Base-by-base conservation (phyloP, 208 protist genomes). In the Trypanosoma lewisi region DNA sequence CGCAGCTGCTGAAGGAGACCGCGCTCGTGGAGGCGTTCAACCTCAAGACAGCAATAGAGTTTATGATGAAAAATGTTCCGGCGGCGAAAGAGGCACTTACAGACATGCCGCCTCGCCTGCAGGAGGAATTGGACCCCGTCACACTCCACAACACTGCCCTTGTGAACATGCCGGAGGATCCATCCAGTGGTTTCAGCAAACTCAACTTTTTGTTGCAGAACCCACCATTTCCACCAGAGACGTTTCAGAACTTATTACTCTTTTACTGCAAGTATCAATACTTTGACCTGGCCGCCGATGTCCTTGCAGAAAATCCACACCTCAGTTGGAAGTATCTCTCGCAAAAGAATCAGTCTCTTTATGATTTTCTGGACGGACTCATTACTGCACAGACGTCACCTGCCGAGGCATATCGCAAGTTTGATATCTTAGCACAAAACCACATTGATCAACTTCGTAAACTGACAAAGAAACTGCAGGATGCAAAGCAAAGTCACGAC, bases 111-210 rank as follows among this genome's bases (percentile, higher is more conserved):
- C 97, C 96, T 12, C 89, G 97, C 55, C 54, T 70, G 9, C 95
- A 99, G 53, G 91, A 97, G 63, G 97, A 99, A 77, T 83, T 98
- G 2, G 97, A 99, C 77, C 93, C 97, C 16, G 97, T 99, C 19
- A 98, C 97, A 52, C 80, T 99, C 39, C 97, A 98, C 82, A 99
- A 99, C 91, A 96, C 91, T n/a, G 97, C 96, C 6, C 84, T 99
- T 33, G 91, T 99, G 75, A 94, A 98, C 79, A 98, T 99, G 96
- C 89, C 96, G 52, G 81, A 93, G 53, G 94, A 98, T 60, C 92
- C 97, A 1, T 95, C 86, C 27, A 86, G 55, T 37, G 96, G 94
- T 2, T 98, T 98, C 75, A 91, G 91, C 71, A 99, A 99, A 84
- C 80, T 99, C 63, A 97, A 98, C 64, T 98, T 97, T 67, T 80